Base-by-base conservation (phyloP, 768 basidiomycete species). In the Russula griseocarnosa region DNA sequence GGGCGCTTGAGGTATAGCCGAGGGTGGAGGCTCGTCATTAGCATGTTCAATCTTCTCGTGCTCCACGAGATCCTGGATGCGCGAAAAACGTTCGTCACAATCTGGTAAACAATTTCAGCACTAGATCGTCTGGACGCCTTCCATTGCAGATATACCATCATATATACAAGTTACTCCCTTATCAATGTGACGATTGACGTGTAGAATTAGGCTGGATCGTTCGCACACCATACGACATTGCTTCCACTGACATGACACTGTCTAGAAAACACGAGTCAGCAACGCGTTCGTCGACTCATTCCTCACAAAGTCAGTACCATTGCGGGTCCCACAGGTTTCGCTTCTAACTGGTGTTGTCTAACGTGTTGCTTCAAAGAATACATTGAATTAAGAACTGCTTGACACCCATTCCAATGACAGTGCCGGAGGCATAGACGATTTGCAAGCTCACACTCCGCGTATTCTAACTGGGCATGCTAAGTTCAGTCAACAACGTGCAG, bases 211-310 rank as follows among this genome's bases (percentile, higher is more conserved):
- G 40, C 55, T 61, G 40, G 49, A 61, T 52, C 42, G 47, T 56
- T 65, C 53, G 64, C 64, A 65, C 49, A 65, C 64, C 64, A 65
- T 65, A 46, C 64, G 64, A 32, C 64, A 65, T 52, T 65, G 54
- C 51, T 65, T 65, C 64, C 64, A 65, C 50, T 30, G 64, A 55
- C 64, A 65, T 38, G 64, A 65, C 47, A 65, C 64, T 16, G 64
- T 65, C 64, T 65, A 56, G 38, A 55, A 52, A 47, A 65, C 44
- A 16, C 55, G 4, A 28, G 49, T 60, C 18, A 65, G 64, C 49
- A 50, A 11, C 20, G 7, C 24, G 53, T 57, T 32, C n/a, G 46
- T 22, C 58, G 18, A 24, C 16, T 65, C 49, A 56, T 60, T 42
- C 50, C 49, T 22, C 53, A 42, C 38, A 51, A 34, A 46, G 16